phyloP scores from a whole-genome alignment of 192 early-diverging fungal genomes.

The Gigaspora rosea region DNA sequence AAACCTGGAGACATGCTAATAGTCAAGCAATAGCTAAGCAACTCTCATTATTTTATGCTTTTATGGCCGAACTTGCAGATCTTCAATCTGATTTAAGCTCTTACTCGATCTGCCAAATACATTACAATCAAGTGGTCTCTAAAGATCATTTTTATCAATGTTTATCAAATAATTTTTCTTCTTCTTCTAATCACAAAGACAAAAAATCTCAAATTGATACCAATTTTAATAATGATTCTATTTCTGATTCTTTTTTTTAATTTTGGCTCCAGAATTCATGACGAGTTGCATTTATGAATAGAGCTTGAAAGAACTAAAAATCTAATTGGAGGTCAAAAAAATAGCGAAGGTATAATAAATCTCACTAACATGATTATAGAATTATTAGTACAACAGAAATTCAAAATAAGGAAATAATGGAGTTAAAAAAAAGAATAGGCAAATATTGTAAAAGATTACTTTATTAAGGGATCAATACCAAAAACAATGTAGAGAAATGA shows the following conservation, averaged over 20 bases:
- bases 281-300: too few species aligned
- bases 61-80: neutral
- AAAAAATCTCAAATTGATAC: too few species aligned
- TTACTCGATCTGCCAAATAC: too few species aligned
- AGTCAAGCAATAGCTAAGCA: neutral
- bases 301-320: neutral
- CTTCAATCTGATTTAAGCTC: neutral
- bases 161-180: neutral
- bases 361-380: too few species aligned
- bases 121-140: neutral
- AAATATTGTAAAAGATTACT: neutral
- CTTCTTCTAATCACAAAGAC: neutral
- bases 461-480: neutral
- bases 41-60: neutral
- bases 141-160: neutral
- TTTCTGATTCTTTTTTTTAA: neutral
- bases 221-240: neutral
- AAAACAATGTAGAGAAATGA: neutral
- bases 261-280: too few species aligned
- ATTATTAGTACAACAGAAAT: too few species aligned
- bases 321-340: too few species aligned
- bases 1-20: conserved; percentile 18
- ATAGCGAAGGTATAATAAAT: too few species aligned
- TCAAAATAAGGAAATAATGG: conserved; percentile 8
- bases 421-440: conserved; percentile 7